Conservation (phyloP, 1,284 basidiomycete species). For the Ustilago bromivora region DNA sequence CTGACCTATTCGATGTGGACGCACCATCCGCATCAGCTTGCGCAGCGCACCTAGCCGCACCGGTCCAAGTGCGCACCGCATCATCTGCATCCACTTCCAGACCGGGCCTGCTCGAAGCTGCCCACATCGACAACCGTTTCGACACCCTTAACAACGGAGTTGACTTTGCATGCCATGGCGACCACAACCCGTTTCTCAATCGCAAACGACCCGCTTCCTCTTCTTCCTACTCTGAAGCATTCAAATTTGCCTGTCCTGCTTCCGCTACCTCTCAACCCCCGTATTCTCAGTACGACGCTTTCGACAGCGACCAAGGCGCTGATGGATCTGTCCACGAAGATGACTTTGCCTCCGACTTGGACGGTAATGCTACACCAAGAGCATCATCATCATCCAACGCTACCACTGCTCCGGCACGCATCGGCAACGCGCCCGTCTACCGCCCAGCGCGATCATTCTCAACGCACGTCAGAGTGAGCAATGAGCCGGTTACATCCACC, state of each 20-base stretch:
- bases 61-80: background rate
- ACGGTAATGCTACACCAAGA: constrained; percentile 17
- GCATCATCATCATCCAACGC: constrained; percentile 19
- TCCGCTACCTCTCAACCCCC: constrained; percentile 4
- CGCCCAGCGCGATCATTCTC: constrained; percentile 35
- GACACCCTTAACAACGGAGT: constrained; percentile 21
- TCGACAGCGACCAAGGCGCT: constrained; percentile 44
- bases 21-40: constrained; percentile 7
- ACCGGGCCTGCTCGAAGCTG: constrained; percentile 4
- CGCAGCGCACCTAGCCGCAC: background rate
- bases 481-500: constrained; percentile 15
- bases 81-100: background rate
- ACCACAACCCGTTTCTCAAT: constrained; percentile 44
- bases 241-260: background rate
- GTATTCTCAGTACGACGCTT: constrained; percentile 30
- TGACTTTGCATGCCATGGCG: constrained; percentile 38
- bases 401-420: constrained; percentile 13
- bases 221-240: constrained; percentile 8
- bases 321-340: constrained; percentile 31
- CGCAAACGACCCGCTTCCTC: constrained; percentile 1
- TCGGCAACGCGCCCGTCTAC: constrained; percentile 1
- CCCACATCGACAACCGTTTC: constrained; percentile 15
- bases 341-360: background rate
- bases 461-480: constrained; percentile 27
- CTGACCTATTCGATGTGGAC: constrained; percentile 8